Percentiles rank a stretch among this genome's conserved stretches.
These are phyloP conservation scores for Trametes coccinea DNA, from an alignment of 768 basidiomycete genomes.

Conservation along the genomic window DNA sequence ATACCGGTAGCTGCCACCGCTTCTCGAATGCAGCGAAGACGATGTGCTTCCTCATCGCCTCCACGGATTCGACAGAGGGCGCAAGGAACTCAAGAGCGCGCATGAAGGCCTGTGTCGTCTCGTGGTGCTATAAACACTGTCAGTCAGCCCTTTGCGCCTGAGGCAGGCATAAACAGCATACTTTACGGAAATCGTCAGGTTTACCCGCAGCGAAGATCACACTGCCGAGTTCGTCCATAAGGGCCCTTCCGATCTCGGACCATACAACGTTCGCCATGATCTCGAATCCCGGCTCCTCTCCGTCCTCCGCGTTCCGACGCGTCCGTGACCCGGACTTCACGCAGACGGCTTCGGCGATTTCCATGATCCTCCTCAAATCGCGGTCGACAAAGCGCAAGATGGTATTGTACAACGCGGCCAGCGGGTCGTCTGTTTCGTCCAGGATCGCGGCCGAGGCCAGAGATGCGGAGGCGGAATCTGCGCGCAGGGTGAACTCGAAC, in stretches of 20 bases:
- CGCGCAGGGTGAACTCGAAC: slow-evolving; percentile 35
- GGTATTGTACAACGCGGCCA: slow-evolving; percentile 79
- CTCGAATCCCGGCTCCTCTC: slow-evolving; percentile 54
- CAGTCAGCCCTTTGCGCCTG: background rate
- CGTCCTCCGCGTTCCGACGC: slow-evolving; percentile 9
- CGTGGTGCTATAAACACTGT: slow-evolving; percentile 63
- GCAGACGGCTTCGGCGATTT: slow-evolving; percentile 68
- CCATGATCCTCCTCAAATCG: slow-evolving; percentile 74
- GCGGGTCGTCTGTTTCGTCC: slow-evolving; percentile 64
- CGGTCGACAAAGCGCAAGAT: slow-evolving; percentile 79
- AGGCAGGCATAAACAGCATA: slow-evolving; percentile 33
- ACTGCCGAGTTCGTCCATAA: slow-evolving; percentile 83
- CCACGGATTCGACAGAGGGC: slow-evolving; percentile 69
- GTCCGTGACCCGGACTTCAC: slow-evolving; percentile 43
- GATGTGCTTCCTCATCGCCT: slow-evolving; percentile 71
- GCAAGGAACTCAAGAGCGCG: slow-evolving; percentile 79
- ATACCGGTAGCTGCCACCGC: slow-evolving; percentile 95
- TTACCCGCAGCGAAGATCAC: slow-evolving; percentile 89
- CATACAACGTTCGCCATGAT: slow-evolving; percentile 89
- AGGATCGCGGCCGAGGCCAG: slow-evolving; percentile 47
- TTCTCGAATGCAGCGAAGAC: slow-evolving; percentile 72
- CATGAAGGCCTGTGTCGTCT: slow-evolving; percentile 81
- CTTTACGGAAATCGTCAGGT: slow-evolving; percentile 88
- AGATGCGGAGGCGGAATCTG: slow-evolving; percentile 30
- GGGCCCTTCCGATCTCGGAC: slow-evolving; percentile 76